Conservation (phyloP, 2,329 filamentous ascomycete genomes). For the Sarocladiaceae sp. region DNA sequence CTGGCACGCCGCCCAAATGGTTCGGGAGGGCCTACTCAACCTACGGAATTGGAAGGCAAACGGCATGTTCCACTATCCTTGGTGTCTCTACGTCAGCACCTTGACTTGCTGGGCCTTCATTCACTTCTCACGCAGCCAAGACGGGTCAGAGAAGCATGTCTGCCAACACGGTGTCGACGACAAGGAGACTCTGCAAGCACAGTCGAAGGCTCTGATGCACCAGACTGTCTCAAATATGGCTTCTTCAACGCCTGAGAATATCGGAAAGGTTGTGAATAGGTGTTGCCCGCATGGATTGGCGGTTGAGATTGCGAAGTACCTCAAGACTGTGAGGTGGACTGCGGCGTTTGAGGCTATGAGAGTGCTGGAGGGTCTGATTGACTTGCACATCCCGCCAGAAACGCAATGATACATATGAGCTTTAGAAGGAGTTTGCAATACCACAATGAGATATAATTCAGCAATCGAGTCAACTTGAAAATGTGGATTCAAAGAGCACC, state of each 20-base stretch:
- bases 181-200: neutral
- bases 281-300: conserved; percentile 1
- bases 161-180: neutral
- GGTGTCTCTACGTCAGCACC: conserved; percentile 57
- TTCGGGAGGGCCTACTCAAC: conserved; percentile 44
- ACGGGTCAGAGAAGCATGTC: neutral
- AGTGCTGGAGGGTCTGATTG: neutral
- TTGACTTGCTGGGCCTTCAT: conserved; percentile 56
- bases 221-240: conserved; percentile 5
- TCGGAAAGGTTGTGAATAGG: neutral
- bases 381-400: too few species aligned
- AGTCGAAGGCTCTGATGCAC: conserved; percentile 2
- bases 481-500: too few species aligned
- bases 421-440: too few species aligned
- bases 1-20: conserved; percentile 49
- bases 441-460: too few species aligned
- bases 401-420: too few species aligned
- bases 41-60: conserved; percentile 47
- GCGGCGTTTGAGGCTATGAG: conserved; percentile 4
- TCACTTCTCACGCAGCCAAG: conserved; percentile 23
- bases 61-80: conserved; percentile 56
- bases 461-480: too few species aligned
- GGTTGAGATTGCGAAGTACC: neutral
- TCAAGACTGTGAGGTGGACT: conserved; percentile 1
- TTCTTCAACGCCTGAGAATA: conserved; percentile 1